These are phyloP conservation scores for Colletotrichum cordylinicola DNA, from an alignment of 2,329 filamentous ascomycete genomes.

Conservation along the genomic window DNA sequence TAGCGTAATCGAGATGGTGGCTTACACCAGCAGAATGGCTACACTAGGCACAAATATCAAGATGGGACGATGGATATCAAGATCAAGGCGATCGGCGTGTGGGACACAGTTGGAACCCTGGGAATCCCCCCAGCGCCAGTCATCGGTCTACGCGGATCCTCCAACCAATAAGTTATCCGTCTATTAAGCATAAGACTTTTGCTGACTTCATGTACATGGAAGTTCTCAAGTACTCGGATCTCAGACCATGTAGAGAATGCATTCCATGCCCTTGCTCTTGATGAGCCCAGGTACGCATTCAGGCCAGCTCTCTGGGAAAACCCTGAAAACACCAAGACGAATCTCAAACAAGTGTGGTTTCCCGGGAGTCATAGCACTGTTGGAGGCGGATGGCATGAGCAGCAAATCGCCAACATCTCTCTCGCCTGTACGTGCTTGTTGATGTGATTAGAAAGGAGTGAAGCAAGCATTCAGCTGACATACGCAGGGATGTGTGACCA, in stretches of 20 bases:
- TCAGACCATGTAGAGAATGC: slow-evolving; percentile 60
- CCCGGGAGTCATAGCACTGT: slow-evolving; percentile 74
- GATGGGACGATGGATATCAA: slow-evolving; percentile 45
- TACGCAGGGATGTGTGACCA: slow-evolving; percentile 61
- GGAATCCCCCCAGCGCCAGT: slow-evolving; percentile 41
- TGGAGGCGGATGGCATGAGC: slow-evolving; percentile 68
- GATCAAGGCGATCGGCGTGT: slow-evolving; percentile 33
- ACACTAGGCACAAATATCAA: slow-evolving; percentile 42
- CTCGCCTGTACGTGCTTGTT: slow-evolving; percentile 39
- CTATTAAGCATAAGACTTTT: slow-evolving; percentile 42
- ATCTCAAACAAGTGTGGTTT: slow-evolving; percentile 66
- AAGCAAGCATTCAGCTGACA: not conserved
- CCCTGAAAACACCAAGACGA: slow-evolving; percentile 41
- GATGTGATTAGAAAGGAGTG: not conserved
- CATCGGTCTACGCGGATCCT: slow-evolving; percentile 28
- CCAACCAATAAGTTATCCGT: slow-evolving; percentile 51
- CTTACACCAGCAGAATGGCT: not conserved
- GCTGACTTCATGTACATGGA: slow-evolving; percentile 31
- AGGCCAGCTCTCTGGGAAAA: slow-evolving; percentile 60
- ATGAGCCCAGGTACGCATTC: slow-evolving; percentile 60
- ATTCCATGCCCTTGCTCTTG: slow-evolving; percentile 64
- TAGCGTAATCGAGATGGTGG: not conserved
- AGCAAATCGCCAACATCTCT: slow-evolving; percentile 45
- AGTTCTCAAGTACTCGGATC: slow-evolving; percentile 59
- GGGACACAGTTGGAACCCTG: slow-evolving; percentile 48